Base-by-base conservation (phyloP, 1,284 basidiomycete species). In the Abortiporus biennis region DNA sequence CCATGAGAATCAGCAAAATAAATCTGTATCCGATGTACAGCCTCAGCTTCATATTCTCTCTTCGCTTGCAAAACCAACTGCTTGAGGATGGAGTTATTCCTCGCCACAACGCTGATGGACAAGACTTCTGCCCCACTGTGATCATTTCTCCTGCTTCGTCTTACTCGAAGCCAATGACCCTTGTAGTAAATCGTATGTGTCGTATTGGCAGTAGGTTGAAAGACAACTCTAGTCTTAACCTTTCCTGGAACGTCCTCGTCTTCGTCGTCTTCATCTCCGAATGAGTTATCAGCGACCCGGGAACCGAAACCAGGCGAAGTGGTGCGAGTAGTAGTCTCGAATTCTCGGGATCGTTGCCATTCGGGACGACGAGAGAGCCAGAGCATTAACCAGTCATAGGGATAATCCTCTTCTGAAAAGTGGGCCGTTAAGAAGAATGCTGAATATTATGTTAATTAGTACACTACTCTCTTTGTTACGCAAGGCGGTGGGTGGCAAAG, bases 1-100 rank as follows among this genome's bases (percentile, higher is more conserved):
- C 85, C 86, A 60, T 89, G 84, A n/a, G 82, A 82, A 59, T 87
- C 85, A 11, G 86, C 86, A 56, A 89, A 87, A 58, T 87, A 89
- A 27, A 89, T 87, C 59, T 89, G 84, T 50, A 89, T 85, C 35
- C 85, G 75, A 55, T 89, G 85, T 27, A 88, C 75, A 29, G 84
- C 78, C 56, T 88, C 85, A 0, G 84, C 84, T 61, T 89, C 86
- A 54, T 89, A 89, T 55, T 86, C 84, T 54, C 76, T 77, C 68
- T 89, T 89, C n/a, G 85, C 85, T 54, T 87, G 81, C n/a, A 88
- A 74, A 30, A 89, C 85, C 46, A 89, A 80, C 62, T 87, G 83
- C 63, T 89, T 89, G 53, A 89, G 73, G 54, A 89, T 82, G 33
- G 75, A 73, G 64, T 89, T 88, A 49, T 72, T 82, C 27, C 86